These are phyloP conservation scores for Chaetoceros tenuissimus DNA, from an alignment of 108 stramenopile genomes.

Conservation along the genomic window DNA sequence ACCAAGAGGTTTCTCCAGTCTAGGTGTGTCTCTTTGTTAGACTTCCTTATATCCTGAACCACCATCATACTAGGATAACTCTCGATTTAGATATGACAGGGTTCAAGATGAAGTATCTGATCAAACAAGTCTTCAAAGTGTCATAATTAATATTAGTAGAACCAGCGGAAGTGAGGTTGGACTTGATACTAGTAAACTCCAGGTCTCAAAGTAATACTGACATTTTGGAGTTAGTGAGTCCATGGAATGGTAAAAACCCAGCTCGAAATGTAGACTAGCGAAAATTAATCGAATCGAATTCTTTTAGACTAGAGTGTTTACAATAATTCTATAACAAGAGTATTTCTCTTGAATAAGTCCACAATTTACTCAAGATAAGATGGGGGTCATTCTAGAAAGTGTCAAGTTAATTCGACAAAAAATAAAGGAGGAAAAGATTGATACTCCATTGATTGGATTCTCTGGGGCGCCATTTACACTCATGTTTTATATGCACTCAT, in stretches of 20 bases:
- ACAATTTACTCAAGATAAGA: conserved; percentile 59
- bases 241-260: too few relatives aligned
- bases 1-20: conserved; percentile 38
- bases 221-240: too few relatives aligned
- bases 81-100: conserved; percentile 36
- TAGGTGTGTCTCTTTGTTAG: conserved; percentile 30
- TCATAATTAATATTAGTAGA: conserved; percentile 24
- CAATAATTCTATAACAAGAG: too few relatives aligned
- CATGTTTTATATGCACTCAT: conserved; percentile 93
- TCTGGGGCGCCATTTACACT: conserved; percentile 94
- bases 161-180: conserved; percentile 15
- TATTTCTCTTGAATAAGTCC: too few relatives aligned
- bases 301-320: too few relatives aligned
- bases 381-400: conserved; percentile 81
- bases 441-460: conserved; percentile 89
- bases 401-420: conserved; percentile 63
- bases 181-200: conserved; percentile 20
- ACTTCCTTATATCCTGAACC: conserved; percentile 2
- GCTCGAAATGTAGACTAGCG: too few relatives aligned
- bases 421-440: conserved; percentile 68
- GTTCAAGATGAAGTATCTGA: conserved; percentile 28
- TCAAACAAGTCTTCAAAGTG: conserved; percentile 13
- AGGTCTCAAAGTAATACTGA: too few relatives aligned
- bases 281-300: too few relatives aligned
- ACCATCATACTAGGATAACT: conserved; percentile 13